Conservation (phyloP, 2,329 filamentous ascomycete species). For the Ceratocystiopsis minuta region DNA sequence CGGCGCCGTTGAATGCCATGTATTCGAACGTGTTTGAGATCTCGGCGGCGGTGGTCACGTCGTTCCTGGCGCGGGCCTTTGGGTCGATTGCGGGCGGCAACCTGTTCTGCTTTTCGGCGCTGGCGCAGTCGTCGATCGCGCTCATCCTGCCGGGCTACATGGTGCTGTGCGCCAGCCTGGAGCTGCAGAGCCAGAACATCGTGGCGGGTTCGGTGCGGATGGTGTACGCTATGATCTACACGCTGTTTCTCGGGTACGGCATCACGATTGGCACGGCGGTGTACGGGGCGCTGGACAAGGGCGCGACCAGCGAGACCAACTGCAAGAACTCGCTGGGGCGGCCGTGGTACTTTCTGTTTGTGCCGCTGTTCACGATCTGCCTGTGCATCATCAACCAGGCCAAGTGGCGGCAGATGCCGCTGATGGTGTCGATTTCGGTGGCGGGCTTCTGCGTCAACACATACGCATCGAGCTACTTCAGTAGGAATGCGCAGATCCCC, state of each 20-base stretch:
- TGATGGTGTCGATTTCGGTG: slow-evolving; percentile 58
- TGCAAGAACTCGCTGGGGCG: slow-evolving; percentile 24
- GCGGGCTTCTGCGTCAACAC: slow-evolving; percentile 61
- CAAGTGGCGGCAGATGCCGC: slow-evolving; percentile 58
- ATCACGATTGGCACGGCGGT: slow-evolving; percentile 49
- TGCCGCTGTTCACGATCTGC: slow-evolving; percentile 49
- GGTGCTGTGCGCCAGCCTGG: slow-evolving; percentile 38
- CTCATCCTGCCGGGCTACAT: slow-evolving; percentile 58
- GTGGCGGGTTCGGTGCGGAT: slow-evolving; percentile 56
- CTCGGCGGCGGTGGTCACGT: slow-evolving; percentile 39
- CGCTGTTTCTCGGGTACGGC: slow-evolving; percentile 53
- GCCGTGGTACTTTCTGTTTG: slow-evolving; percentile 37
- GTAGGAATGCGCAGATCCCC: slow-evolving; percentile 53
- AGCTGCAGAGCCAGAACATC: slow-evolving; percentile 51
- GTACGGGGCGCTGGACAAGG: slow-evolving; percentile 40
- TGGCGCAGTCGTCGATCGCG: slow-evolving; percentile 57
- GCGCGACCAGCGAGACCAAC: slow-evolving; percentile 26
- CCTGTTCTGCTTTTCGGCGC: slow-evolving; percentile 52
- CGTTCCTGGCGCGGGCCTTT: slow-evolving; percentile 50
- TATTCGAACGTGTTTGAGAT: slow-evolving; percentile 33
- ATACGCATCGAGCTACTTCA: slow-evolving; percentile 49
- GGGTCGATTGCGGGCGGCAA: slow-evolving; percentile 41
- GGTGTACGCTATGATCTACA: slow-evolving; percentile 59
- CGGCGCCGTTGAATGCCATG: slow-evolving; percentile 51
- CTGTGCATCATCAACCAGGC: slow-evolving; percentile 48